Evolutionary conservation across 345 rosid genomes (phyloP).

Genomic region (Melastoma malabathricum): DNA sequence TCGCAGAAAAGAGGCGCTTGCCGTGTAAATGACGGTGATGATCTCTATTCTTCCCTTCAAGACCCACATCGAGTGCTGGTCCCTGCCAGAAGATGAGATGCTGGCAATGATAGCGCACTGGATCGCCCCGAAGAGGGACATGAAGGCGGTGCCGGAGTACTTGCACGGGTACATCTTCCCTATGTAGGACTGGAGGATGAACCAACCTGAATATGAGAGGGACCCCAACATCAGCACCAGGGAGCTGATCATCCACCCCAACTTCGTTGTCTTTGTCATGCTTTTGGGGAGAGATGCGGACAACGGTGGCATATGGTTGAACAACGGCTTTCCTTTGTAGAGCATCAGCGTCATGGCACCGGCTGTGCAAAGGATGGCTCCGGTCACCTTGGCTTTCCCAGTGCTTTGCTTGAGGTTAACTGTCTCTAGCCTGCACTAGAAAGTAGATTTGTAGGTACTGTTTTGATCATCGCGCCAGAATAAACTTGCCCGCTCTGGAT

Average conservation of each 20-base stretch:
- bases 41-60: constrained; percentile 31
- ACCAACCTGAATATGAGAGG: constrained; percentile 53
- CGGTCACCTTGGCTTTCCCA: constrained; percentile 9
- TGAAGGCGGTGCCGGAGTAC: constrained; percentile 48
- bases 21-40: constrained; percentile 31
- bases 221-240: constrained; percentile 29
- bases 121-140: constrained; percentile 47
- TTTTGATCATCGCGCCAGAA: too few relatives aligned
- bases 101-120: constrained; percentile 34
- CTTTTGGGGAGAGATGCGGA: constrained; percentile 3
- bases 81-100: constrained; percentile 15
- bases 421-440: too few relatives aligned
- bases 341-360: constrained; percentile 8
- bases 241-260: constrained; percentile 36
- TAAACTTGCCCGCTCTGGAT: too few relatives aligned
- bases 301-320: constrained; percentile 11
- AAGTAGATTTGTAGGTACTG: too few relatives aligned
- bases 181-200: constrained; percentile 33
- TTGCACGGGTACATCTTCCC: constrained; percentile 41
- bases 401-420: constrained; percentile 7
- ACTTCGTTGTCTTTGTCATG: constrained; percentile 8
- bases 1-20: constrained; percentile 13
- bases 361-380: constrained; percentile 3
- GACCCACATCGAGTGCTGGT: constrained; percentile 28
- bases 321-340: constrained; percentile 34